Evolutionary conservation across 2,329 filamentous ascomycete species (phyloP), one percentile per base, ranked within the genome.

Genomic region (Phoma herbarum): DNA sequence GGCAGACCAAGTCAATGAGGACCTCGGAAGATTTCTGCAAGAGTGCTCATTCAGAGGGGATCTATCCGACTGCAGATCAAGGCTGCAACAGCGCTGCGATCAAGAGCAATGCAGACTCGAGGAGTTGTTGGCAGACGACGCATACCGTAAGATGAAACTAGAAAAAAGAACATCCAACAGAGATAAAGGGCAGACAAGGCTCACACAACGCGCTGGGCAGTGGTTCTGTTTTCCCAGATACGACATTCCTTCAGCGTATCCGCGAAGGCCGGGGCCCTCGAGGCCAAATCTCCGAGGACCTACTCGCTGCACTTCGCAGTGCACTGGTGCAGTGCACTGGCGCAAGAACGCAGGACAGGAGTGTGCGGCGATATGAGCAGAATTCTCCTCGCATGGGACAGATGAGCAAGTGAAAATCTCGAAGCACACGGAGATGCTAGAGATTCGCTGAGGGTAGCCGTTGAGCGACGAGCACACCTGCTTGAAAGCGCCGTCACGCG

Each of bases 221-320:
- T 22, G 22, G 12, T 10, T 20, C 16, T 28, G 7, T 16, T 7
- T 9, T 8, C 1, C 18, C 29, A 12, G 41, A 45, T 3, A 44
- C 49, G 11, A 9, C 26, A 10, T 11, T 45, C 22, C 41, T 52
- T 11, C 22, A 28, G 20, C 49, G 41, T 10, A 45, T 52, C 9
- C 41, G 39, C 11, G 22, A 35, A 45, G 49, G 49, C 4, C 20
- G 28, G 5, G 41, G 49, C 3, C 39, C 41, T 8, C 28, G 29
- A 28, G 29, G 22, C 12, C 11, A 7, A 1, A 11, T 35, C 14
- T 4, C 49, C 14, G 41, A 52, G 26, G 70, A 73, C 31, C 28
- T 74, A 7, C 43, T 74, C 12, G 64, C 51, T 11, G 57, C 61
- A 4, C 33, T 56, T 37, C 41, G 45, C 18, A 29, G 10, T 4